These are phyloP conservation scores for Speleostelium caveatum DNA, from an alignment of 78 protist species.

Conservation along the genomic window DNA sequence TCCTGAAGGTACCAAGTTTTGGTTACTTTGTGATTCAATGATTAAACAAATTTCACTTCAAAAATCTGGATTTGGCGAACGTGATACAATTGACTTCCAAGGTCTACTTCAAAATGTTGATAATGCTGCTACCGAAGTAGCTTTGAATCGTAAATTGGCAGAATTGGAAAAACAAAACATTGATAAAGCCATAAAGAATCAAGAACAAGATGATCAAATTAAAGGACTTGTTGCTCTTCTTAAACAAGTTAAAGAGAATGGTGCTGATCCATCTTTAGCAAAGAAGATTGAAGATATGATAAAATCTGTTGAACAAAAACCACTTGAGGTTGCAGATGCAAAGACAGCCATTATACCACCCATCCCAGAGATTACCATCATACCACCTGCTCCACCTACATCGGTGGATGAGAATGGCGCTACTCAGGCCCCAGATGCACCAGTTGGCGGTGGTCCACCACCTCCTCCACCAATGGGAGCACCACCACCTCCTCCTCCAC, in stretches of 20 bases:
- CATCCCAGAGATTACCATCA: neutral
- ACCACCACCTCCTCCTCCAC: slow-evolving; percentile 76
- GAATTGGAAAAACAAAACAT: slow-evolving; percentile 73
- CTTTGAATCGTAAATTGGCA: slow-evolving; percentile 35
- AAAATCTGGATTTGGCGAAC: neutral
- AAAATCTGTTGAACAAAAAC: slow-evolving; percentile 10
- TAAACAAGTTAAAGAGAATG: slow-evolving; percentile 46
- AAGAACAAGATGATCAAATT: slow-evolving; percentile 47
- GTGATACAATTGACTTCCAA: slow-evolving; percentile 18
- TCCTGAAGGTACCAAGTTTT: slow-evolving; percentile 63
- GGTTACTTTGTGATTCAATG: slow-evolving; percentile 20
- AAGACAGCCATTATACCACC: neutral
- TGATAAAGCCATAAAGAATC: slow-evolving; percentile 54
- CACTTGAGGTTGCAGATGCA: neutral
- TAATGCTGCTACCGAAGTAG: slow-evolving; percentile 22
- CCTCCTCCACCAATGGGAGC: slow-evolving; percentile 51
- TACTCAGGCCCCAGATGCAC: neutral
- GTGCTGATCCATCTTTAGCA: slow-evolving; percentile 11
- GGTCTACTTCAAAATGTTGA: slow-evolving; percentile 24
- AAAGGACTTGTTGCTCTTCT: slow-evolving; percentile 21
- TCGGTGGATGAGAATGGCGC: neutral
- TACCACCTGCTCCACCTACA: neutral
- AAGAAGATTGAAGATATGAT: slow-evolving; percentile 60
- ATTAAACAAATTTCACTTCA: slow-evolving; percentile 52
- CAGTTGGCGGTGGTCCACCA: slow-evolving; percentile 18